phyloP scores from a whole-genome alignment of 169 alveolate genomes.

The Plasmodium cynomolgi region DNA sequence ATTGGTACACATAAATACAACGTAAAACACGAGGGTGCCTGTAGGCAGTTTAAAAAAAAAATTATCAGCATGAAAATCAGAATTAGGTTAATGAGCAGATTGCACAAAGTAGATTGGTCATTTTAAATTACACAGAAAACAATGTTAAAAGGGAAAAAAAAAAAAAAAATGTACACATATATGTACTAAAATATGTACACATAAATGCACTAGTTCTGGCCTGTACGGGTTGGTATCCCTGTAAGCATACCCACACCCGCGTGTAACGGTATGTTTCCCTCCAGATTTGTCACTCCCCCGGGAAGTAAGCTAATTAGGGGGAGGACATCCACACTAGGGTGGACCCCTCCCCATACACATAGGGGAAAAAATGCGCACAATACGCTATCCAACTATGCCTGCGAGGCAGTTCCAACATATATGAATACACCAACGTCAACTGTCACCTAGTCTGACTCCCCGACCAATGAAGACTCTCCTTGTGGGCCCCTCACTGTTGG shows the following conservation, averaged over 20 bases:
- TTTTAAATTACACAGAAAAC: slow-evolving; percentile 4
- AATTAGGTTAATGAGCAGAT: neutral
- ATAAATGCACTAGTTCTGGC: neutral
- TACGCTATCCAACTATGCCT: neutral
- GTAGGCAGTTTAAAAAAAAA: neutral
- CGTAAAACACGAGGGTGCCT: neutral
- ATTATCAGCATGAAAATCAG: neutral
- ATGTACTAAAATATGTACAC: neutral
- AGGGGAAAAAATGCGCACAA: neutral
- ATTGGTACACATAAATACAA: neutral
- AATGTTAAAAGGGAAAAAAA: neutral
- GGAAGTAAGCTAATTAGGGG: neutral
- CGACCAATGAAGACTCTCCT: slow-evolving; percentile 85
- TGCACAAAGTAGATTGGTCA: neutral
- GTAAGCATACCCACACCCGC: neutral
- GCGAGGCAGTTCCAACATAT: neutral
- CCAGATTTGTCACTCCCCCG: neutral
- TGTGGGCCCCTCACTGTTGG: slow-evolving; percentile 48
- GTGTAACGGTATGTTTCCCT: neutral
- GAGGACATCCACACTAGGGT: neutral
- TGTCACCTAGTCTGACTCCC: slow-evolving; percentile 85
- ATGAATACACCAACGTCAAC: slow-evolving; percentile 8
- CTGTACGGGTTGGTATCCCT: neutral
- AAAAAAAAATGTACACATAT: neutral
- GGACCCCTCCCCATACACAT: neutral